Evolutionary conservation across 129 eudicot species (phyloP), one percentile per base, ranked within the genome.

Genomic region (Helianthus tuberosus): DNA sequence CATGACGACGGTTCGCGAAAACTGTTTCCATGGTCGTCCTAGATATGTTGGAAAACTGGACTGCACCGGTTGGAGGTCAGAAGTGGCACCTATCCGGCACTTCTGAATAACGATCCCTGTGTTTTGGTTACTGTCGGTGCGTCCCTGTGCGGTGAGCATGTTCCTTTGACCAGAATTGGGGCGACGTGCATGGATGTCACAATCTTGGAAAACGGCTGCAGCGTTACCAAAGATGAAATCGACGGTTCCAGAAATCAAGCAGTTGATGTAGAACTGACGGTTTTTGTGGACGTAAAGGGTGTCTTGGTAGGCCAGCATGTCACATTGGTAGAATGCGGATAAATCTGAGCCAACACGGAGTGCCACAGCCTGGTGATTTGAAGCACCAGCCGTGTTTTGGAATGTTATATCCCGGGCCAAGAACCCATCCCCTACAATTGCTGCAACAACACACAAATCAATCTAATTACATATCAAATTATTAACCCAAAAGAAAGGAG

Each of bases 331-430:
- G 65, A 90, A 90, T 6, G 93, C 97, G 0, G 98, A 90, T 0
- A 90, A 17, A 43, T 93, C 98, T 0, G 98, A 77, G 5, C 97
- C 96, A 0, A 85, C 91, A 0, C 97, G 90, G 67, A 93, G 91
- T 4, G 98, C 98, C 46, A 93, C 98, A 13, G 98, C 98, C 72
- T 93, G 98, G 88, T 93, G 98, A 64, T 93, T 93, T 4, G 89
- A 50, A 0, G 98, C 87, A 0, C 98, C 98, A 0, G 98, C 98
- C 4, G 98, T 86, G 86, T 93, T 93, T 49, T 88, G 88, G 74
- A 93, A 87, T 16, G 97, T 90, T 11, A 90, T 66, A 75, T 69
- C 98, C 41, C 89, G 84, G 9, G 97, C 98, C 61, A 93, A 47
- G 85, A 93, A 93, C 64, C 91, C 76, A 27, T 77, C 85, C 2